Percentiles rank a stretch among this genome's conserved stretches.
Conservation (phyloP, 1,284 basidiomycete species). For the Dichomitus squalens region DNA sequence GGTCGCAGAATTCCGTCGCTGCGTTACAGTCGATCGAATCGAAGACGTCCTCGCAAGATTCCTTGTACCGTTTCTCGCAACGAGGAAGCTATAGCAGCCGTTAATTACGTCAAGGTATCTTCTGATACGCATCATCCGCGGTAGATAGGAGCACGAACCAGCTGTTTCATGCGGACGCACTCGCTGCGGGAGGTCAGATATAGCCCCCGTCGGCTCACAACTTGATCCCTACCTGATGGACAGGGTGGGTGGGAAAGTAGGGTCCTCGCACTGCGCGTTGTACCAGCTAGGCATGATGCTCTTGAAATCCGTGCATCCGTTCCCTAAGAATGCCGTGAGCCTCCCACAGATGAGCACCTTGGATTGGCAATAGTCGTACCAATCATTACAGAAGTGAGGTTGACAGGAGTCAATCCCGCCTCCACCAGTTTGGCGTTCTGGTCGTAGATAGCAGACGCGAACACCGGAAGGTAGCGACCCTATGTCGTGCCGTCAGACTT, state of each 20-base stretch:
- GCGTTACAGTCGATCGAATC: not conserved
- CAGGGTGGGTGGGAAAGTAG: conserved; percentile 29
- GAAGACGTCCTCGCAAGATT: conserved; percentile 29
- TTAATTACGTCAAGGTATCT: no score
- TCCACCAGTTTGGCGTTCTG: conserved; percentile 64
- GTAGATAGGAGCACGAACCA: no score
- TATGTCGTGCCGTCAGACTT: no score
- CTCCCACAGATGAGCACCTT: no score
- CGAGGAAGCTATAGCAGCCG: no score
- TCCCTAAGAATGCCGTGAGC: no score
- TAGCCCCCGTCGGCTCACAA: conserved; percentile 19
- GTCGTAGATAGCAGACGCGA: conserved; percentile 81
- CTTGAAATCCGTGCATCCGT: no score
- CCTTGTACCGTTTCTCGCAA: conserved; percentile 33
- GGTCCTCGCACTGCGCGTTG: conserved; percentile 35
- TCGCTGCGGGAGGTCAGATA: conserved; percentile 20
- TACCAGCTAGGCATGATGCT: conserved; percentile 34
- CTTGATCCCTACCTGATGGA: no score
- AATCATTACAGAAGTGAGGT: conserved; percentile 79
- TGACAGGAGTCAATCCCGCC: conserved; percentile 70
- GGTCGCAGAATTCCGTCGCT: not conserved
- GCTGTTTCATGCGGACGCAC: conserved; percentile 37
- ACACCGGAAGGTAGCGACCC: conserved; percentile 85
- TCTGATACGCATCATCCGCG: no score
- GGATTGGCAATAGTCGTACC: no score